Base-by-base conservation (phyloP, 805 yeast genomes). In the Diddensiella caesifluorescens region DNA sequence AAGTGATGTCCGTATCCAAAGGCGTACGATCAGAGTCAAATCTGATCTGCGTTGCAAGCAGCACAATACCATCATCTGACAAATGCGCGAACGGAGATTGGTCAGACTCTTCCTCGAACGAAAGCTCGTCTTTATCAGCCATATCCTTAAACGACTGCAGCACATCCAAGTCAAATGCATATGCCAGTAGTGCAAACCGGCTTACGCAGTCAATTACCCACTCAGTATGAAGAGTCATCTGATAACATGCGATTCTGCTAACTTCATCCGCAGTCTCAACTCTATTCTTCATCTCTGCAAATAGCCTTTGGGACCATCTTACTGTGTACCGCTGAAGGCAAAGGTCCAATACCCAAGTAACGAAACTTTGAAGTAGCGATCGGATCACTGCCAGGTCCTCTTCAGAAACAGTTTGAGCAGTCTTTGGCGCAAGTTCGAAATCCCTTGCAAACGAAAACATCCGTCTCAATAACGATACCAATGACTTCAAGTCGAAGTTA, bases 161-260 rank as follows among this genome's bases (percentile, higher is more conserved):
- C 9, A 79, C 62, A 39, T 80, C 76, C 39, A 86, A 55, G 60
- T 89, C 97, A 60, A 74, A 75, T 3, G 92, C 76, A 23, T 68
- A 54, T 0, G 83, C 72, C 45, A 87, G 64, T 40, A 70, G 70
- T 26, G 67, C 60, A n/a, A 65, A 58, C 38, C 81, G 65, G 5
- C 56, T 60, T 35, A 60, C 60, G 21, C 65, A 53, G 20, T 64
- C 69, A 44, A 56, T 50, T 31, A 63, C 30, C 19, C 62, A 46
- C 38, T 53, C 42, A 29, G 55, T 50, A 37, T 50, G 42, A 12
- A 57, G 61, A 30, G 59, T 56, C 35, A 57, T 56, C 2, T 54
- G 26, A 22, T 12, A 30, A 31, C 16, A 18, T 15, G 30, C 35
- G 33, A 15, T 25, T 49, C 43, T 26, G 60, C 53, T 35, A 46